A percentile compares a stretch with the other conserved stretches of the same genome.
phyloP scores from a whole-genome alignment of 2,329 filamentous ascomycete genomes.

The Biscogniauxia marginata region DNA sequence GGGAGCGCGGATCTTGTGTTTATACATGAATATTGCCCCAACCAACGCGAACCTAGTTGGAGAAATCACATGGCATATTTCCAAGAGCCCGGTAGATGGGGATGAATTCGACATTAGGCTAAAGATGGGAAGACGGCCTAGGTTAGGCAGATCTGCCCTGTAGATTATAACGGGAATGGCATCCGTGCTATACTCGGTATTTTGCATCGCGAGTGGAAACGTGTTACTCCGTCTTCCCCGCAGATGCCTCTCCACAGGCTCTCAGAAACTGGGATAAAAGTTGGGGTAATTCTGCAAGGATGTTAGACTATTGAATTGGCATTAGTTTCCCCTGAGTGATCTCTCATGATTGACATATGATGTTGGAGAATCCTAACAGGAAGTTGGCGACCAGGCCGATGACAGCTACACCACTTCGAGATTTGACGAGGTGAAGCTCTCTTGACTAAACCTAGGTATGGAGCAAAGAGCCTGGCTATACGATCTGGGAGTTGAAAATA shows the following conservation, averaged over 20 bases:
- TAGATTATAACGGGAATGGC: constrained; percentile 5
- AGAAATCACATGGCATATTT: constrained; percentile 5
- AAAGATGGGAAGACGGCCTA: constrained; percentile 7
- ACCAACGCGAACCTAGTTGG: constrained; percentile 5
- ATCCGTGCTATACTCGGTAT: constrained; percentile 8
- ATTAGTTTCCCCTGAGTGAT: neutral
- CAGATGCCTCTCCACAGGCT: neutral
- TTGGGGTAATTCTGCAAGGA: neutral
- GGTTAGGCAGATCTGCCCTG: constrained; percentile 2
- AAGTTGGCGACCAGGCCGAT: too few relatives aligned
- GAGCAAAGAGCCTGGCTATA: neutral
- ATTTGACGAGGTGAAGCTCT: too few relatives aligned
- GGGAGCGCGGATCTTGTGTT: constrained; percentile 8
- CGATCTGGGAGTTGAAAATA: neutral
- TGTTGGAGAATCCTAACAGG: neutral
- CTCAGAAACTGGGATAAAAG: neutral
- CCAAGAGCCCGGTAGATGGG: constrained; percentile 15
- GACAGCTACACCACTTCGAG: neutral
- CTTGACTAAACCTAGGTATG: neutral
- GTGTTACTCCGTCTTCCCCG: constrained; percentile 9
- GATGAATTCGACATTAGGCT: constrained; percentile 15
- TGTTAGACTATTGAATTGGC: neutral
- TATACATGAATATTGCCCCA: constrained; percentile 16
- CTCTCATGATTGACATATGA: neutral
- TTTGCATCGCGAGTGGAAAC: constrained; percentile 12